Evolutionary conservation across 192 early-diverging fungal genomes (phyloP).

Genomic region (Coemansia sp.): DNA sequence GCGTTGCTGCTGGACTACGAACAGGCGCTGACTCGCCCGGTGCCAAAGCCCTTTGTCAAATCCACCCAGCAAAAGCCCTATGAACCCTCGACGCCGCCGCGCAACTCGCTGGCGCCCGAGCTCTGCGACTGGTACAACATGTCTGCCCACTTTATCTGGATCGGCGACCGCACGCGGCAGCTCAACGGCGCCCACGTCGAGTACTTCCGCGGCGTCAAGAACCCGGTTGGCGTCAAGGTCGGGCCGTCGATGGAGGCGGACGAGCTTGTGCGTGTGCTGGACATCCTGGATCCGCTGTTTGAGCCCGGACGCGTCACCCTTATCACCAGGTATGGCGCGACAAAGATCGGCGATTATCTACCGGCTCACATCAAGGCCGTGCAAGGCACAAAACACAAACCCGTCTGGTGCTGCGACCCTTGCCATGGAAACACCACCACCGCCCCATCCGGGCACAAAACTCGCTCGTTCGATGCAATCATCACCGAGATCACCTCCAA

Average conservation of each 20-base stretch:
- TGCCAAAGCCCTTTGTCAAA: constrained; percentile 41
- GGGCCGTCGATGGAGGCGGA: constrained; percentile 87
- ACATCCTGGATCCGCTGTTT: constrained; percentile 83
- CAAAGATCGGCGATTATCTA: constrained; percentile 77
- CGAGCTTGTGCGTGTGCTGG: constrained; percentile 79
- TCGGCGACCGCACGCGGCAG: constrained; percentile 96
- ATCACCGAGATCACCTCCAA: constrained; percentile 79
- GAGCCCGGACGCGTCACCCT: constrained; percentile 91
- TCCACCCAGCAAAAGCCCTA: constrained; percentile 23
- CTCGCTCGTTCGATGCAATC: constrained; percentile 87
- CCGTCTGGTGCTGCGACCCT: constrained; percentile 96
- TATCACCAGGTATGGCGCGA: constrained; percentile 91
- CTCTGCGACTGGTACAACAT: constrained; percentile 82
- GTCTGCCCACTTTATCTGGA: constrained; percentile 97
- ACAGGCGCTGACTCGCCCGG: constrained; percentile 72
- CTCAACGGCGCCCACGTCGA: constrained; percentile 94
- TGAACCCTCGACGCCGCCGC: constrained; percentile 48
- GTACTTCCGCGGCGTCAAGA: constrained; percentile 95
- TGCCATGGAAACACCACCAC: constrained; percentile 98
- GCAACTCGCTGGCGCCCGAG: constrained; percentile 33
- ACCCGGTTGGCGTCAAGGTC: constrained; percentile 97
- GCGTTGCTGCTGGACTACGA: constrained; percentile 95
- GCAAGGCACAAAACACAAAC: constrained; percentile 77
- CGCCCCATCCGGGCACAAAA: constrained; percentile 81
- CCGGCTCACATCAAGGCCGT: constrained; percentile 90